Conservation (phyloP, 352 stramenopile genomes). For the Pythium phragmitis region DNA sequence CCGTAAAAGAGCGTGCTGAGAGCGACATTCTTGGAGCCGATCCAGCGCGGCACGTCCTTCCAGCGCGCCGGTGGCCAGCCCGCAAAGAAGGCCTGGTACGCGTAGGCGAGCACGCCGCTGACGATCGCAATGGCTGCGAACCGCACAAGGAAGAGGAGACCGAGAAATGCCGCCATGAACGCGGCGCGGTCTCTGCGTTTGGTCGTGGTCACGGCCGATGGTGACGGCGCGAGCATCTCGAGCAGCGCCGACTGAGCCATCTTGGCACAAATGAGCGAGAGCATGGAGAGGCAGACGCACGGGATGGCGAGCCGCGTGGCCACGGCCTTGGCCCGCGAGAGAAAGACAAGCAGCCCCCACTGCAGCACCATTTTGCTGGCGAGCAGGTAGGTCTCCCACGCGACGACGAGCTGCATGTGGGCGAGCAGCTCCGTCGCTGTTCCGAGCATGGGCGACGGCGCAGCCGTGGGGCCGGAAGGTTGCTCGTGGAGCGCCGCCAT, state of each 20-base stretch:
- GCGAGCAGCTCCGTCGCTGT: constrained; percentile 16
- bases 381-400: constrained; percentile 33
- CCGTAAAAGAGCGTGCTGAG: constrained; percentile 57
- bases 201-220: too few relatives aligned
- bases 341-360: constrained; percentile 45
- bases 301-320: constrained; percentile 34
- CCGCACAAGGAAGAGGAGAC: constrained; percentile 47
- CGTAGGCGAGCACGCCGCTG: constrained; percentile 40
- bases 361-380: constrained; percentile 49
- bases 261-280: constrained; percentile 45
- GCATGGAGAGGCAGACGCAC: constrained; percentile 44
- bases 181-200: constrained; percentile 7
- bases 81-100: constrained; percentile 54
- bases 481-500: constrained; percentile 4
- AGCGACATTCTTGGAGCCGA: constrained; percentile 65
- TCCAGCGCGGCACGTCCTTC: constrained; percentile 48
- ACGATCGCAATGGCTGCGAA: constrained; percentile 29
- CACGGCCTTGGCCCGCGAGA: constrained; percentile 35
- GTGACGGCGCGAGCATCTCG: constrained; percentile 11
- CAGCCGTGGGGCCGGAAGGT: too few relatives aligned
- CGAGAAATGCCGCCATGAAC: constrained; percentile 44
- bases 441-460: not conserved
- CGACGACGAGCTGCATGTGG: constrained; percentile 22
- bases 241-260: constrained; percentile 47
- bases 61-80: constrained; percentile 41